Conservation (phyloP, 1,284 basidiomycete genomes). For the Pulveroboletus ridleyi region DNA sequence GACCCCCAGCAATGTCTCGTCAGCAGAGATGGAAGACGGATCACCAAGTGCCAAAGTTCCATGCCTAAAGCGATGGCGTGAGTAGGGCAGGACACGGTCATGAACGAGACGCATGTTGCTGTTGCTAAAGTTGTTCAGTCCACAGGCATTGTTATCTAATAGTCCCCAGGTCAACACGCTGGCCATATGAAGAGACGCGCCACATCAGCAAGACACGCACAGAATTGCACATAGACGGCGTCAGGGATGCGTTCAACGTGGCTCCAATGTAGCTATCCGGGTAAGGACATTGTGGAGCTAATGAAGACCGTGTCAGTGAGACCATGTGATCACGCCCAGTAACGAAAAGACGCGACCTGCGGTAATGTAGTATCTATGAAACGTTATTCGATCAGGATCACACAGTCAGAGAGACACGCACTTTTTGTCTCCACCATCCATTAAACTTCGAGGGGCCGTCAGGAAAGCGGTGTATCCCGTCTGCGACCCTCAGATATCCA, state of each 20-base stretch:
- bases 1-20: background rate
- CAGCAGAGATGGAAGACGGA: background rate
- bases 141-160: conserved; percentile 66
- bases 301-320: conserved; percentile 4
- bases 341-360: conserved; percentile 39
- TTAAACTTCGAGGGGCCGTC: conserved; percentile 53
- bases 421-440: conserved; percentile 56
- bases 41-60: conserved; percentile 60
- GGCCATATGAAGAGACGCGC: background rate
- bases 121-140: conserved; percentile 48
- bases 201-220: conserved; percentile 33
- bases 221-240: conserved; percentile 69
- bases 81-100: background rate
- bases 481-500: conserved; percentile 67
- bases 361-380: conserved; percentile 60
- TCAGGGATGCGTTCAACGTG: conserved; percentile 67
- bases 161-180: conserved; percentile 13
- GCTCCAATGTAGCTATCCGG: conserved; percentile 64
- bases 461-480: conserved; percentile 61
- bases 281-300: conserved; percentile 71
- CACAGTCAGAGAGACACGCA: conserved; percentile 33
- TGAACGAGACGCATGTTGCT: conserved; percentile 41
- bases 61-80: conserved; percentile 41
- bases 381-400: background rate
- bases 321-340: background rate